A percentile compares a stretch with the other conserved stretches of the same genome.
Conservation (phyloP, 495 filamentous ascomycete species). For the Recurvomyces mirabilis region DNA sequence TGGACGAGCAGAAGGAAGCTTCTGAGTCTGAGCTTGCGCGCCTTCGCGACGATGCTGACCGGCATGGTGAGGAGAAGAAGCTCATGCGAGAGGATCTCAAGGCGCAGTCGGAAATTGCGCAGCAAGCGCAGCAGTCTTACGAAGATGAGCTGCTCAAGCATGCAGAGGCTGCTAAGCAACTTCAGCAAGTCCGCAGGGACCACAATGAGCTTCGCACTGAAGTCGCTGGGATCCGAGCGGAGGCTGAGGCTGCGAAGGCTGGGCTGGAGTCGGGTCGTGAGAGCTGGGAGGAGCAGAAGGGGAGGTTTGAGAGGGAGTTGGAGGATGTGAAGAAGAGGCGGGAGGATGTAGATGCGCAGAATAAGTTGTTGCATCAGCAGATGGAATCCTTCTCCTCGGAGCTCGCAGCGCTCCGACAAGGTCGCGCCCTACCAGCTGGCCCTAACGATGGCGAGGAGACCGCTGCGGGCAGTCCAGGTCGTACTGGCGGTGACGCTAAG, state of each 20-base stretch:
- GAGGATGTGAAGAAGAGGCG: slow-evolving; percentile 62
- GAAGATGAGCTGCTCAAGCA: slow-evolving; percentile 90
- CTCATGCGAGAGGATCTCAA: slow-evolving; percentile 84
- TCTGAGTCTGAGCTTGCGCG: slow-evolving; percentile 67
- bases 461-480: slow-evolving; percentile 27
- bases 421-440: slow-evolving; percentile 31
- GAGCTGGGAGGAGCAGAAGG: slow-evolving; percentile 73
- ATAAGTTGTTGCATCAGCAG: slow-evolving; percentile 77
- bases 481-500: slow-evolving; percentile 42
- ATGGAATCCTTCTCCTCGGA: slow-evolving; percentile 71
- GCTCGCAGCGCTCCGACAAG: slow-evolving; percentile 64
- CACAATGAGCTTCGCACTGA: slow-evolving; percentile 71
- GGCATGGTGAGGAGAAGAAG: slow-evolving; percentile 60
- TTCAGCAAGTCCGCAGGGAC: slow-evolving; percentile 68
- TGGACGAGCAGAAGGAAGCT: slow-evolving; percentile 67
- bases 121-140: slow-evolving; percentile 87
- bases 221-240: slow-evolving; percentile 54
- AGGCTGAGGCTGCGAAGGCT: slow-evolving; percentile 69
- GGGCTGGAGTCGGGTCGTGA: slow-evolving; percentile 69
- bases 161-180: slow-evolving; percentile 73
- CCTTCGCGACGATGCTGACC: slow-evolving; percentile 74
- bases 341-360: slow-evolving; percentile 73
- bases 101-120: slow-evolving; percentile 83
- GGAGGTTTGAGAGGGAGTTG: slow-evolving; percentile 73
- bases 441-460: slow-evolving; percentile 1